Evolutionary conservation across 78 protist genomes (phyloP).

Genomic region (Monosiga brevicollis): DNA sequence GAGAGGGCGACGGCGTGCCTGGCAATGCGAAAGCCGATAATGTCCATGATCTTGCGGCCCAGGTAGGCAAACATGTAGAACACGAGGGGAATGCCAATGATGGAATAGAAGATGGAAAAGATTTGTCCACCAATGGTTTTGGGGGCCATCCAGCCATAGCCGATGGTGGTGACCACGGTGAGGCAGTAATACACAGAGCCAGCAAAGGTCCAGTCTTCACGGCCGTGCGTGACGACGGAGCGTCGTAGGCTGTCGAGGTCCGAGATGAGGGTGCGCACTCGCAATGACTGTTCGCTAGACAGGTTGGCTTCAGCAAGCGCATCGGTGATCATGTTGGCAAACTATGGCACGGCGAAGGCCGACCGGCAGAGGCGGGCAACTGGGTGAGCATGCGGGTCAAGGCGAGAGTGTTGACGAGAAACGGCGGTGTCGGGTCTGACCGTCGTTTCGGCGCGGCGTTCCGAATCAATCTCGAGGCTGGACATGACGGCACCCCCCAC

Average conservation of each 20-base stretch:
- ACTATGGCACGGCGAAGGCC: background rate
- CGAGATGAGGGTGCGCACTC: background rate
- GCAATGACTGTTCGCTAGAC: background rate
- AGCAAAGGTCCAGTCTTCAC: background rate
- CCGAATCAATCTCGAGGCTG: background rate
- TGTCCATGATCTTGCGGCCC: background rate
- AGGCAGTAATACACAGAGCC: background rate
- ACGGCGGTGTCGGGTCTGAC: too few relatives aligned
- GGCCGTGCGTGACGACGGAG: background rate
- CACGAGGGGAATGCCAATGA: background rate
- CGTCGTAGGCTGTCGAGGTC: background rate
- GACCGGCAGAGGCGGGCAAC: background rate
- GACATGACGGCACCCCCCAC: background rate
- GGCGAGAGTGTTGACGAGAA: too few relatives aligned
- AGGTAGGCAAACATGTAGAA: background rate
- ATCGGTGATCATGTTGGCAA: background rate
- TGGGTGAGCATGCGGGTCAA: too few relatives aligned
- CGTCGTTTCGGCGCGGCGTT: background rate
- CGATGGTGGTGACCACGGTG: background rate
- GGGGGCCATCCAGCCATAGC: background rate
- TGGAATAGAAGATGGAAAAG: background rate
- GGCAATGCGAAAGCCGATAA: background rate
- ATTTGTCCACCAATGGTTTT: background rate
- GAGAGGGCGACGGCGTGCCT: too few relatives aligned
- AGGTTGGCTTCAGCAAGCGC: background rate